Base-by-base conservation (phyloP, 208 protist genomes). In the Trypanosoma conorhini region DNA sequence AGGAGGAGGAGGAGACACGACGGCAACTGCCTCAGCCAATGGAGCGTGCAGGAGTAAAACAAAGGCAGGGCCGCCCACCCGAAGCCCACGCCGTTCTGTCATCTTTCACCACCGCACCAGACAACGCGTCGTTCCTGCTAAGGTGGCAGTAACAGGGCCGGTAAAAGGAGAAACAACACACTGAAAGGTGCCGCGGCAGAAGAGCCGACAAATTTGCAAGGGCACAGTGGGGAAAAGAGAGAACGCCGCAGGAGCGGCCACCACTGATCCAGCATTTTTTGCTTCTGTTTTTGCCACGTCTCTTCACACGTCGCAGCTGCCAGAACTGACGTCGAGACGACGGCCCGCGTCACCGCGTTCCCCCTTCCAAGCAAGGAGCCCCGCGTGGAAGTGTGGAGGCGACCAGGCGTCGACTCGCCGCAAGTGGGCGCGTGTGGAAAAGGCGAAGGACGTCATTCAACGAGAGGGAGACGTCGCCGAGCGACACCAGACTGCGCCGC, bases 101-200 rank as follows among this genome's bases (percentile, higher is more conserved):
- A 60, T 60, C 50, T 58, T 68, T 48, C 52, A 50, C 51, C 42
- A n/a, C 62, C 17, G 38, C 50, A 38, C 62, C 8, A 67, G 28
- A 26, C 62, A 40, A 31, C 50, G 38, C 44, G 22, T 12, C 17
- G 40, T 44, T 48, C 52, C 38, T 50, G 35, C 40, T 67, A 74
- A 74, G 61, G 69, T 74, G 69, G 69, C 69, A 33, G 69, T 74
- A 74, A 40, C 35, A 35, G 64, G 69, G 69, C 69, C 69, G 69
- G 33, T 48, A 74, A 67, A 74, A 67, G 54, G 38, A 44, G 52
- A 17, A 57, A 54, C 63, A 31, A 44, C 21, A 58, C 10, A 35
- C 28, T 59, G 55, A 3, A 59, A 57, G 38, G 38, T 5, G 46
- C 28, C 52, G 40, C 51, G 38, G 52, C 38, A 59, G 33, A 68